Conservation (phyloP, 2,329 filamentous ascomycete genomes). For the Cladobotryum mycophilum region DNA sequence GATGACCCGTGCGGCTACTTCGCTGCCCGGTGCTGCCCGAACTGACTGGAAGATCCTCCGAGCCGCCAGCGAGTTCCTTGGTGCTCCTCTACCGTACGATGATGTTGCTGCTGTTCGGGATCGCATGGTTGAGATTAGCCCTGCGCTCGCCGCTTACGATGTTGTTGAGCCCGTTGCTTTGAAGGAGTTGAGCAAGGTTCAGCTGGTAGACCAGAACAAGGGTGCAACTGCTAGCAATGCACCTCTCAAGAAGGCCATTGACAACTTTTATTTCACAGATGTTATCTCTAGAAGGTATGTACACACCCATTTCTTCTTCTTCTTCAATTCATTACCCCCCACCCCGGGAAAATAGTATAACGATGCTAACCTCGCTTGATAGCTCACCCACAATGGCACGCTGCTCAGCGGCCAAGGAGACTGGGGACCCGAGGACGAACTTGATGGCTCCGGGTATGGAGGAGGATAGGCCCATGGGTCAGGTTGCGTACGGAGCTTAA, state of each 20-base stretch:
- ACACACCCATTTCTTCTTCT: background rate
- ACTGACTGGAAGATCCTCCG: slow-evolving; percentile 99
- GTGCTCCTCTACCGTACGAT: slow-evolving; percentile 82
- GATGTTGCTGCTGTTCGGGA: slow-evolving; percentile 84
- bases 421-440: slow-evolving; percentile 70
- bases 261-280: slow-evolving; percentile 99
- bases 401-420: slow-evolving; percentile 87
- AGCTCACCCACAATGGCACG: slow-evolving; percentile 98
- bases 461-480: slow-evolving; percentile 55
- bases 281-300: slow-evolving; percentile 88
- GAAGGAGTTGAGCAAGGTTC: slow-evolving; percentile 76
- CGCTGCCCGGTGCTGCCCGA: slow-evolving; percentile 79
- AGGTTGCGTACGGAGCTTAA: slow-evolving; percentile 53
- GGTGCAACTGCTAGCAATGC: slow-evolving; percentile 65
- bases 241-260: slow-evolving; percentile 76
- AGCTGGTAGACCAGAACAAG: slow-evolving; percentile 95
- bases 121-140: slow-evolving; percentile 92
- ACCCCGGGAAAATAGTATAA: background rate
- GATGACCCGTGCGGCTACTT: slow-evolving; percentile 84
- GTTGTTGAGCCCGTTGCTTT: slow-evolving; percentile 77
- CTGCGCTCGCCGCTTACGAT: slow-evolving; percentile 83
- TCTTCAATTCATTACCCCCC: background rate
- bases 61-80: slow-evolving; percentile 85
- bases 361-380: slow-evolving; percentile 18
- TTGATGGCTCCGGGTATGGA: slow-evolving; percentile 68